These are phyloP conservation scores for Mycena vitilis DNA, from an alignment of 768 basidiomycete species.

Conservation along the genomic window DNA sequence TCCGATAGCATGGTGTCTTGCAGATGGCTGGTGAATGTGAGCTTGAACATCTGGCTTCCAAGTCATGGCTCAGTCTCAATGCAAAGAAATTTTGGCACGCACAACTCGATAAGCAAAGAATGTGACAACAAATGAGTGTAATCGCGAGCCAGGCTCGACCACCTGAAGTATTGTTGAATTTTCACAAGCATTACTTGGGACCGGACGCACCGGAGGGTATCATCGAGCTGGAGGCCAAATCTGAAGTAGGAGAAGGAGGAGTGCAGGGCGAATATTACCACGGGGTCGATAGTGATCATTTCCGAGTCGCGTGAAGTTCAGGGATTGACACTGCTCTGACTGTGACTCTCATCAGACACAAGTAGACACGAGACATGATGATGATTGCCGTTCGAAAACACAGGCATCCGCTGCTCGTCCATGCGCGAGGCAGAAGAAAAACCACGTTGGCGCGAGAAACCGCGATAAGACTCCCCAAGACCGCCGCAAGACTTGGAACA, in stretches of 20 bases:
- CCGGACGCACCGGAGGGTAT: conserved; percentile 8
- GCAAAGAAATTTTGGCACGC: not conserved
- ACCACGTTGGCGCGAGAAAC: too few relatives aligned
- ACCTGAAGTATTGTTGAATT: conserved; percentile 6
- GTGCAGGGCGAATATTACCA: not conserved
- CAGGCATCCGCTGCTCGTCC: too few relatives aligned
- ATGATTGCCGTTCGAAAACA: too few relatives aligned
- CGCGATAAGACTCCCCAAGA: too few relatives aligned
- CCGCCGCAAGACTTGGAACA: too few relatives aligned
- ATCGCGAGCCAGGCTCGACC: conserved; percentile 25
- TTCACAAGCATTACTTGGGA: not conserved
- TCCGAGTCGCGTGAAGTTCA: too few relatives aligned
- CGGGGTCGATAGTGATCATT: too few relatives aligned
- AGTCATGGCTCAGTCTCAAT: not conserved
- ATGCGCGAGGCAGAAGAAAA: too few relatives aligned
- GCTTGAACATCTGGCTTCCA: conserved; percentile 17
- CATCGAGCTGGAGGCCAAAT: conserved; percentile 21
- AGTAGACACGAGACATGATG: too few relatives aligned
- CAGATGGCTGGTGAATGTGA: not conserved
- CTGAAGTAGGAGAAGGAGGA: conserved; percentile 1
- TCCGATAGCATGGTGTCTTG: conserved; percentile 20
- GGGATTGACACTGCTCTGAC: too few relatives aligned
- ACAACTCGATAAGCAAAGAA: conserved; percentile 24
- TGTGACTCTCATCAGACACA: too few relatives aligned
- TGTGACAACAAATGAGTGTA: conserved; percentile 26